phyloP scores from a whole-genome alignment of 2,329 filamentous ascomycete species.

The Sporothrix euskadiensis region DNA sequence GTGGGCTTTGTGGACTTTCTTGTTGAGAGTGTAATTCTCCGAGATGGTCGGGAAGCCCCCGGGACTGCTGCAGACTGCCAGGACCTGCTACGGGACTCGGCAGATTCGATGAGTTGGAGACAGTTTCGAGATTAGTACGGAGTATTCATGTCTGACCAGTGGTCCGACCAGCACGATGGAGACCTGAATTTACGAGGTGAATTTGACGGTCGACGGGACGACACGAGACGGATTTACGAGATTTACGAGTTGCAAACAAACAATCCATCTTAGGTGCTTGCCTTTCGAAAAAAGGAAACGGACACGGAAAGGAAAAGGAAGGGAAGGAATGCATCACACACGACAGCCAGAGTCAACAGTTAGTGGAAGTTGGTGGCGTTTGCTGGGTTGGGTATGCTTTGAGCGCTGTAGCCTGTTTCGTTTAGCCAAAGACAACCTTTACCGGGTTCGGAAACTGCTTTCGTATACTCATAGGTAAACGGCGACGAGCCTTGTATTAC shows the following conservation, averaged over 20 bases:
- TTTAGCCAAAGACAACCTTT: not conserved
- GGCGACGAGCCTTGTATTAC: not conserved
- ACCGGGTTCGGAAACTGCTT: not conserved
- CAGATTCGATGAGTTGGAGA: conserved; percentile 1
- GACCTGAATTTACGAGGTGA: not conserved
- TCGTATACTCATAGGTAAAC: not conserved
- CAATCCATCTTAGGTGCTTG: not conserved
- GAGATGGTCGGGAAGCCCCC: not conserved
- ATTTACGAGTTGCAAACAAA: not conserved
- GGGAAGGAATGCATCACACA: not conserved
- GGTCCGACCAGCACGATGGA: not conserved
- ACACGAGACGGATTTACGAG: not conserved
- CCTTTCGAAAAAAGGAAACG: not conserved
- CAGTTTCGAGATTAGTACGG: not conserved
- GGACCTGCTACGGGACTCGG: not conserved
- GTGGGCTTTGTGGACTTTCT: not conserved
- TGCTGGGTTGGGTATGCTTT: not conserved
- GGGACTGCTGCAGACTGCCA: not conserved
- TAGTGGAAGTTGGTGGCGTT: not conserved
- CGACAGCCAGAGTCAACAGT: not conserved
- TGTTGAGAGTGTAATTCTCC: not conserved
- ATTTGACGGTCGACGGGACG: not conserved
- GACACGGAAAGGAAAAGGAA: not conserved
- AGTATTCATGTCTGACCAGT: not conserved
- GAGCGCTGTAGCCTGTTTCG: not conserved